Conservation (phyloP, 140 eudicot species). For the Erigeron philadelphicus region DNA sequence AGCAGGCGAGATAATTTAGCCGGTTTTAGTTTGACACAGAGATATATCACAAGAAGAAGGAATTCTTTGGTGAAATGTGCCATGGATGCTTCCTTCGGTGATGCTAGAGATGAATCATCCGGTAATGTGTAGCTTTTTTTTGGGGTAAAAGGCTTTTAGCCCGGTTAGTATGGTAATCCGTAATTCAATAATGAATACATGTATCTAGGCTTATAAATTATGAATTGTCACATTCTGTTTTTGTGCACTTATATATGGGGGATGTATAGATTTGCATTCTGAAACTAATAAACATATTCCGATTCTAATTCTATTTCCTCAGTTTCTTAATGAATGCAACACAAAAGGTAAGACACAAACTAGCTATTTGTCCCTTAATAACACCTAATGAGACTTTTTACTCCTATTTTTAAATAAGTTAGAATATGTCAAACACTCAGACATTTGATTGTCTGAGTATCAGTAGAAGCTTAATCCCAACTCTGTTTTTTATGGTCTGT, state of each 20-base stretch:
- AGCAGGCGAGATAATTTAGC: slow-evolving; percentile 45
- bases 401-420: neutral
- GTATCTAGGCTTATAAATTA: neutral
- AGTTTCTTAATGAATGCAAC: neutral
- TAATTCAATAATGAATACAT: slow-evolving; percentile 1
- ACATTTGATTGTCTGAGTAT: neutral
- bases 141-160: too few species aligned
- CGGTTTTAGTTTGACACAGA: slow-evolving; percentile 32
- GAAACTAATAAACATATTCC: neutral
- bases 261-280: slow-evolving; percentile 14
- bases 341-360: too few species aligned
- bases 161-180: too few species aligned
- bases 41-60: slow-evolving; percentile 31
- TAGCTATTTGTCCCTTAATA: neutral
- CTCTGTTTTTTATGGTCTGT: too few species aligned
- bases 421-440: neutral
- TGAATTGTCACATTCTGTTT: neutral
- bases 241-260: neutral
- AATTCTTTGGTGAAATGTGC: slow-evolving; percentile 51
- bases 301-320: neutral
- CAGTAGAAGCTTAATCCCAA: too few species aligned
- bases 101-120: slow-evolving; percentile 55
- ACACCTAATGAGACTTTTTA: neutral
- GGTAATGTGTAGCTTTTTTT: too few species aligned
- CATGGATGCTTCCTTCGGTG: slow-evolving; percentile 85